Conservation (phyloP, 148 eudicot species). For the Polygonum maritimum region DNA sequence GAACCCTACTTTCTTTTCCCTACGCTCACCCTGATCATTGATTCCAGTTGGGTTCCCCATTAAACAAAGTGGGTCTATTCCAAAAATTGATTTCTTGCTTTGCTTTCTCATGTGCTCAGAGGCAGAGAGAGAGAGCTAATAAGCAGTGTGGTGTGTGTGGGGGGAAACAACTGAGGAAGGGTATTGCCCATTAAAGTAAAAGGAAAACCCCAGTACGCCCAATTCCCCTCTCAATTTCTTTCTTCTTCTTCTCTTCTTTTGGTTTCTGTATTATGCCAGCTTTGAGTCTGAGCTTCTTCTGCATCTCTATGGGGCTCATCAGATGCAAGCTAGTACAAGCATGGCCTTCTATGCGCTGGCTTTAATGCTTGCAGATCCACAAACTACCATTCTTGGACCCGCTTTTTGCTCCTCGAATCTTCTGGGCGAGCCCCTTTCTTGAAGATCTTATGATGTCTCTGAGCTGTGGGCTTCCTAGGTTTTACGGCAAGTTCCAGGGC, state of each 20-base stretch:
- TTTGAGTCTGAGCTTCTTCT: slow-evolving; percentile 4
- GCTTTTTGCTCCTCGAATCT: neutral
- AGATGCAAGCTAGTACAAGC: neutral
- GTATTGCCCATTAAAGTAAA: slow-evolving; percentile 13
- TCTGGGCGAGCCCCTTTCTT: slow-evolving; percentile 1
- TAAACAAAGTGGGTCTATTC: slow-evolving; percentile 42
- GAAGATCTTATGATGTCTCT: slow-evolving; percentile 9
- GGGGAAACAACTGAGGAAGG: slow-evolving; percentile 11
- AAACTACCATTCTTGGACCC: neutral
- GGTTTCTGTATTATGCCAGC: neutral
- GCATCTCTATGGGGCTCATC: neutral
- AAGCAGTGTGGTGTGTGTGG: neutral
- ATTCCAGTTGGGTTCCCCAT: slow-evolving; percentile 53
- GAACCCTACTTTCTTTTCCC: slow-evolving; percentile 14
- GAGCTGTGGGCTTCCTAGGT: slow-evolving; percentile 5
- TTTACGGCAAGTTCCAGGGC: neutral
- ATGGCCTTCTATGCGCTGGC: slow-evolving; percentile 8
- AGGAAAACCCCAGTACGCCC: slow-evolving; percentile 14
- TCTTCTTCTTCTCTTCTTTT: neutral
- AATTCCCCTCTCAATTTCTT: slow-evolving; percentile 6
- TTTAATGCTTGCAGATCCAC: slow-evolving; percentile 6
- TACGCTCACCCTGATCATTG: slow-evolving; percentile 40
- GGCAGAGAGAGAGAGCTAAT: neutral
- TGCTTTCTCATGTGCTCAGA: neutral
- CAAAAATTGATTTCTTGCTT: slow-evolving; percentile 6